Conservation (phyloP, 1,139 yeast genomes). For the Pichia sp. region DNA sequence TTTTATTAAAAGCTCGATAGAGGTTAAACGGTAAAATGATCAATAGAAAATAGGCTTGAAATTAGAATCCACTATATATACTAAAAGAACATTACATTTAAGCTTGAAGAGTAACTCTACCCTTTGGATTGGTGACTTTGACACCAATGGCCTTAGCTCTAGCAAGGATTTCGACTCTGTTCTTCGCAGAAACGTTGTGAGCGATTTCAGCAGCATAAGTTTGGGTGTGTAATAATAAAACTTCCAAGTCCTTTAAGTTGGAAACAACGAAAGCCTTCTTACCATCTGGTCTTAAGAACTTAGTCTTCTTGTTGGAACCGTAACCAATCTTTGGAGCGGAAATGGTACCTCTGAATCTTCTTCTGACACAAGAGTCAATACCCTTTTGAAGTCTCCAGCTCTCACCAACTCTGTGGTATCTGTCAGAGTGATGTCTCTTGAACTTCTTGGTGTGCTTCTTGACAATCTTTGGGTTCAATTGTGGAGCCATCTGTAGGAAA, state of each 20-base stretch:
- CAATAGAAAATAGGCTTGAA: constrained; percentile 12
- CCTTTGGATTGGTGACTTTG: constrained; percentile 99
- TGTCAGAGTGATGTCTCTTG: constrained; percentile 99
- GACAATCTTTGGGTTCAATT: constrained; percentile 98
- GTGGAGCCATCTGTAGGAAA: constrained; percentile 73
- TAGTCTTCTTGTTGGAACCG: constrained; percentile 99
- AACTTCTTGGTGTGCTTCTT: constrained; percentile 98
- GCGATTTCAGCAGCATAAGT: constrained; percentile 99
- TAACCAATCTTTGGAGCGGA: constrained; percentile 99
- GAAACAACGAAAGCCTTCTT: constrained; percentile 95
- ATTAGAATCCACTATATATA: constrained; percentile 16
- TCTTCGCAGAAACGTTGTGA: constrained; percentile 96
- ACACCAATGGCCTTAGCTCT: constrained; percentile 98
- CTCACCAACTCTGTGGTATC: constrained; percentile 96
- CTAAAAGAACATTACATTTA: constrained; percentile 38
- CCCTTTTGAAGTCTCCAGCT: constrained; percentile 99
- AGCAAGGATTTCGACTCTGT: constrained; percentile 94
- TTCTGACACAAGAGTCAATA: constrained; percentile 99
- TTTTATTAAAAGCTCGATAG: not conserved
- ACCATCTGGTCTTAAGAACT: constrained; percentile 94
- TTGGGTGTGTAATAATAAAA: constrained; percentile 94
- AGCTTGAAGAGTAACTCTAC: constrained; percentile 97
- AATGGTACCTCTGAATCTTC: constrained; percentile 99
- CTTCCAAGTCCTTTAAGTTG: constrained; percentile 91
- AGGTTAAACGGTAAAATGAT: not conserved